A percentile compares a stretch with the other conserved stretches of the same genome.
phyloP scores from a whole-genome alignment of 2,329 filamentous ascomycete genomes.

The Neurospora sp. region DNA sequence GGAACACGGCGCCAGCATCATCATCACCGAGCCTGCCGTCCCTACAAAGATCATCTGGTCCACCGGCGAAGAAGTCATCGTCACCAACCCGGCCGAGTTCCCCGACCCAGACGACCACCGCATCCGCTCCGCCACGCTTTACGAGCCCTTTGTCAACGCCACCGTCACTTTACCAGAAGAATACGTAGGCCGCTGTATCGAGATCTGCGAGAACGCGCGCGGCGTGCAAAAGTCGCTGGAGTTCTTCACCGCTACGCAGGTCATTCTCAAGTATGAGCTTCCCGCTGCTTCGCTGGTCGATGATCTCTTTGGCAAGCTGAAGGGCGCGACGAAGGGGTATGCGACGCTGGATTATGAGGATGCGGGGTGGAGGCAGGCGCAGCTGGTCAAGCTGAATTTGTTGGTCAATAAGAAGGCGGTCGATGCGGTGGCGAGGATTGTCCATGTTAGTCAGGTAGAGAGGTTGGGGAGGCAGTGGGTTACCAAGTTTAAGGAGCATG shows the following conservation, averaged over 20 bases:
- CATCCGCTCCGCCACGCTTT: conserved; percentile 33
- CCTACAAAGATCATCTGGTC: conserved; percentile 78
- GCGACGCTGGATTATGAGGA: conserved; percentile 96
- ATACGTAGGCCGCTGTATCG: conserved; percentile 88
- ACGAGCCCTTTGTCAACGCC: conserved; percentile 61
- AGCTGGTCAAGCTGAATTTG: conserved; percentile 80
- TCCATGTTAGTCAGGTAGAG: conserved; percentile 74
- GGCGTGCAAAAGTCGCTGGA: conserved; percentile 80
- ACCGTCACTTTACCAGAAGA: conserved; percentile 90
- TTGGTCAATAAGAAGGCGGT: conserved; percentile 90
- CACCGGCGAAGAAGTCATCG: conserved; percentile 63
- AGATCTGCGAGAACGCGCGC: conserved; percentile 83
- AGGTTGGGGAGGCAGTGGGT: conserved; percentile 82
- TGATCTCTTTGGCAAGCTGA: conserved; percentile 94
- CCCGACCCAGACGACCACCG: conserved; percentile 54
- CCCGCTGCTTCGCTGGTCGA: conserved; percentile 87
- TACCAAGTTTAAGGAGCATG: conserved; percentile 91
- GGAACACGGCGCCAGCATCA: conserved; percentile 89
- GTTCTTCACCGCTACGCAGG: conserved; percentile 86
- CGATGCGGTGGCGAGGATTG: conserved; percentile 84
- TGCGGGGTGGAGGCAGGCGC: conserved; percentile 71
- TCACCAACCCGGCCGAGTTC: conserved; percentile 82
- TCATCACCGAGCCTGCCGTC: conserved; percentile 93
- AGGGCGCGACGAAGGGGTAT: conserved; percentile 88
- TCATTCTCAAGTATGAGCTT: conserved; percentile 87